These are phyloP conservation scores for Leptographium lundbergii DNA, from an alignment of 2,329 filamentous ascomycete genomes.

Conservation along the genomic window DNA sequence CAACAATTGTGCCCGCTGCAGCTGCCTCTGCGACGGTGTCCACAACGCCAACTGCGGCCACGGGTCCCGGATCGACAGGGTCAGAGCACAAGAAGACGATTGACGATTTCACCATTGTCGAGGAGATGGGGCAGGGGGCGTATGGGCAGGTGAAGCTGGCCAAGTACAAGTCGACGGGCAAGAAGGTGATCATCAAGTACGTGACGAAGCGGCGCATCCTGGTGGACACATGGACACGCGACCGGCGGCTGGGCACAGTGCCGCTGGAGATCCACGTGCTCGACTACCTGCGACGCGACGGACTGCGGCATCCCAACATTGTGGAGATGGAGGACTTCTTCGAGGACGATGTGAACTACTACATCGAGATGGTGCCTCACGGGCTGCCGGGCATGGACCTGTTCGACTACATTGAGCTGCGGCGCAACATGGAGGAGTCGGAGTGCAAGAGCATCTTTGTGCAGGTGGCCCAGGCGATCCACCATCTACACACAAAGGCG, in stretches of 20 bases:
- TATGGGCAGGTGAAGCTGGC: conserved; percentile 97
- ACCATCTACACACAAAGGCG: conserved; percentile 83
- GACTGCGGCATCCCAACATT: conserved; percentile 54
- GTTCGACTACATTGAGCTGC: conserved; percentile 96
- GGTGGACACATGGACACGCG: conserved; percentile 95
- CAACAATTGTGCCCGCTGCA: neutral
- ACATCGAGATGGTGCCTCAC: conserved; percentile 96
- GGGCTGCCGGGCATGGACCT: conserved; percentile 95
- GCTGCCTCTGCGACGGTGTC: neutral
- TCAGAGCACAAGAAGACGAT: conserved; percentile 62
- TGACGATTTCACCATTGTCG: conserved; percentile 78
- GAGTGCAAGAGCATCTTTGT: conserved; percentile 93
- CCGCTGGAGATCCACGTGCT: conserved; percentile 94
- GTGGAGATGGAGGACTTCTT: conserved; percentile 64
- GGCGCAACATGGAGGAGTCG: conserved; percentile 88
- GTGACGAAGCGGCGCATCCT: conserved; percentile 94
- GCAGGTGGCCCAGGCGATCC: conserved; percentile 79
- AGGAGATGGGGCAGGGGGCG: conserved; percentile 97
- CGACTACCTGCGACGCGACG: conserved; percentile 74
- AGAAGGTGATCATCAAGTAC: conserved; percentile 91
- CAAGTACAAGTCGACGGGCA: conserved; percentile 65
- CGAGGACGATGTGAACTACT: conserved; percentile 82
- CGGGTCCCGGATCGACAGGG: neutral
- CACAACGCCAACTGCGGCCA: neutral
- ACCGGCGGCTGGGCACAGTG: conserved; percentile 84